phyloP scores from a whole-genome alignment of 169 alveolate species.

The Cryptosporidium andersoni region DNA sequence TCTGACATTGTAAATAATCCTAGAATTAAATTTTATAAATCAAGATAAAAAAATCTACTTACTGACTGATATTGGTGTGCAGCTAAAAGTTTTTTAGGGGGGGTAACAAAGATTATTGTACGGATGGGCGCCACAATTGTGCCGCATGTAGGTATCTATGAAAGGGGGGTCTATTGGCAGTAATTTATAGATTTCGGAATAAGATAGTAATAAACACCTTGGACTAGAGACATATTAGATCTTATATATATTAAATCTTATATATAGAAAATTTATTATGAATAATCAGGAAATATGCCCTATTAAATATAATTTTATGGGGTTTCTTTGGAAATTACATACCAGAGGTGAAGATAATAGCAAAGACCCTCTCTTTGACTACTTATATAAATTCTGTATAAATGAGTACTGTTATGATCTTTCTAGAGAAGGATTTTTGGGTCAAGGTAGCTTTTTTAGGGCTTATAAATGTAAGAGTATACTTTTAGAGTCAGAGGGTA shows the following conservation, averaged over 20 bases:
- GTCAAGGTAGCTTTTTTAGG: conserved; percentile 67
- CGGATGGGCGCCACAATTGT: too few relatives aligned
- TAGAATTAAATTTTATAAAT: too few relatives aligned
- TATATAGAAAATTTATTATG: neutral
- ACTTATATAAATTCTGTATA: conserved; percentile 4
- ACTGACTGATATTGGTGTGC: too few relatives aligned
- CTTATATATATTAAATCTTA: neutral
- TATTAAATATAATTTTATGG: neutral
- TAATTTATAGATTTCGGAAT: too few relatives aligned
- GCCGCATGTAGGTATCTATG: too few relatives aligned
- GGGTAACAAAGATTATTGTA: too few relatives aligned
- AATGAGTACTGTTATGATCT: conserved; percentile 42
- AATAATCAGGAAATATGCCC: neutral
- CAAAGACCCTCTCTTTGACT: neutral
- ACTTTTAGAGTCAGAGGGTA: neutral
- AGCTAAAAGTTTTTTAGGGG: too few relatives aligned
- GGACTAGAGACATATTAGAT: too few relatives aligned
- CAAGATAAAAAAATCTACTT: too few relatives aligned
- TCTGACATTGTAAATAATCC: conserved; percentile 40
- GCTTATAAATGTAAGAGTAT: conserved; percentile 46
- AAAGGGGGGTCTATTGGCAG: too few relatives aligned
- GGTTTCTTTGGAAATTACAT: conserved; percentile 19
- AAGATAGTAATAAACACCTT: too few relatives aligned
- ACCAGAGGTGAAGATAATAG: neutral
- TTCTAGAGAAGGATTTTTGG: conserved; percentile 65